These are phyloP conservation scores for Yamadazyma diddensiae DNA, from an alignment of 1,139 yeast genomes.

Conservation along the genomic window DNA sequence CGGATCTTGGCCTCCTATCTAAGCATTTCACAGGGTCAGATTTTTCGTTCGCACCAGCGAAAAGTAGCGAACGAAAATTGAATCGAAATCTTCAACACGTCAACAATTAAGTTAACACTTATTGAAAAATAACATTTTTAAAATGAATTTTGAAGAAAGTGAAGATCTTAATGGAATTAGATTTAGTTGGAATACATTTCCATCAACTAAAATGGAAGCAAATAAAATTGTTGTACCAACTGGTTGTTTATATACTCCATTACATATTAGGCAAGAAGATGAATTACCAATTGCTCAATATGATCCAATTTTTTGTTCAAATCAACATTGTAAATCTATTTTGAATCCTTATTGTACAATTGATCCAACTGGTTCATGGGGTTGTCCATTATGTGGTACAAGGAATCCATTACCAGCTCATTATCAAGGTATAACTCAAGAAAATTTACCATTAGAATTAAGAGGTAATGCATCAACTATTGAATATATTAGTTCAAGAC, in stretches of 20 bases:
- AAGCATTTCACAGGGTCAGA: no score
- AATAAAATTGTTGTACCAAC: conserved; percentile 91
- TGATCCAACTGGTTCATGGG: conserved; percentile 85
- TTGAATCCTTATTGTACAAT: conserved; percentile 86
- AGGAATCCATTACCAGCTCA: conserved; percentile 89
- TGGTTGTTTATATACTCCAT: conserved; percentile 91
- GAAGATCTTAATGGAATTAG: conserved; percentile 51
- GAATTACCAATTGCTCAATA: conserved; percentile 80
- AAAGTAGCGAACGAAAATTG: no score
- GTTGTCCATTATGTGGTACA: conserved; percentile 81
- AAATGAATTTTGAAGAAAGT: conserved; percentile 49
- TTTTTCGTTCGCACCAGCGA: no score
- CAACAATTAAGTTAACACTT: no score
- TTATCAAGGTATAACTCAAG: conserved; percentile 80
- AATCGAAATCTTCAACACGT: no score
- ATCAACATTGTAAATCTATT: conserved; percentile 76
- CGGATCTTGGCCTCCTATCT: no score
- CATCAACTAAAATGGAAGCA: conserved; percentile 88
- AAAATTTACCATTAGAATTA: conserved; percentile 84
- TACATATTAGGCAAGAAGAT: conserved; percentile 59
- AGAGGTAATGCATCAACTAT: conserved; percentile 77
- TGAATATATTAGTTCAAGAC: conserved; percentile 86
- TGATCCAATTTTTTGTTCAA: conserved; percentile 86
- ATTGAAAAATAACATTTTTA: no score
- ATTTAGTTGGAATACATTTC: conserved; percentile 55